These are phyloP conservation scores for Hirsutella thompsonii DNA, from an alignment of 2,329 filamentous ascomycete species.

Conservation along the genomic window DNA sequence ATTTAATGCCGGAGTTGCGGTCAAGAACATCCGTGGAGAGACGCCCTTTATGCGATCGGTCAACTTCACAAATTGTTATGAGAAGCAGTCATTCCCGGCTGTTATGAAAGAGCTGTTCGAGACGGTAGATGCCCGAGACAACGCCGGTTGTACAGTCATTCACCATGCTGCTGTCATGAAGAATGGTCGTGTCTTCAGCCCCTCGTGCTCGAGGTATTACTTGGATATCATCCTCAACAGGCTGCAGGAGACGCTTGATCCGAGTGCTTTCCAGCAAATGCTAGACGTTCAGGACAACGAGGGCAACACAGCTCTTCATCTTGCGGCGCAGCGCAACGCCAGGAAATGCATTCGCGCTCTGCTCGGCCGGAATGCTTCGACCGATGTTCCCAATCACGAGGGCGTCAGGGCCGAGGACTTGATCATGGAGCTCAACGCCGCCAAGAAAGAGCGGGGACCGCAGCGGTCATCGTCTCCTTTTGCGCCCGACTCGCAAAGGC, in stretches of 20 bases:
- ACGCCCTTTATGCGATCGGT: constrained; percentile 92
- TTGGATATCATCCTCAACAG: constrained; percentile 83
- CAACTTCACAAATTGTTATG: constrained; percentile 92
- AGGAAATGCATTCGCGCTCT: constrained; percentile 78
- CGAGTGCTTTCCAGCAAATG: constrained; percentile 62
- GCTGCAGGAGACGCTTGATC: constrained; percentile 64
- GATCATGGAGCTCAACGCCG: constrained; percentile 62
- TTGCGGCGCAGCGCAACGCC: constrained; percentile 69
- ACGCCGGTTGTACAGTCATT: constrained; percentile 75
- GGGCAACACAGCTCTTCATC: constrained; percentile 73
- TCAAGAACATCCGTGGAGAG: constrained; percentile 62
- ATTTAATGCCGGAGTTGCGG: constrained; percentile 62
- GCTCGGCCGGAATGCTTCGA: constrained; percentile 67
- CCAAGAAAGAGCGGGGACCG: constrained; percentile 51
- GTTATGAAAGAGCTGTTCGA: constrained; percentile 74
- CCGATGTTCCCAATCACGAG: constrained; percentile 69
- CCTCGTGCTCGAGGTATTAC: constrained; percentile 84
- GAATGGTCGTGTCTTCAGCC: constrained; percentile 66
- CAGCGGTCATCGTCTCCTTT: constrained; percentile 66
- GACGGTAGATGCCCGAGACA: constrained; percentile 70
- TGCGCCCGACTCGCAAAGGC: constrained; percentile 47
- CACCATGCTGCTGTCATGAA: constrained; percentile 90
- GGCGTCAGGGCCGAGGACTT: constrained; percentile 77
- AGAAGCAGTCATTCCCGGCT: constrained; percentile 79
- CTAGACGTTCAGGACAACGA: constrained; percentile 74